These are phyloP conservation scores for Lactifluus hygrophoroides DNA, from an alignment of 768 basidiomycete species.

Conservation along the genomic window DNA sequence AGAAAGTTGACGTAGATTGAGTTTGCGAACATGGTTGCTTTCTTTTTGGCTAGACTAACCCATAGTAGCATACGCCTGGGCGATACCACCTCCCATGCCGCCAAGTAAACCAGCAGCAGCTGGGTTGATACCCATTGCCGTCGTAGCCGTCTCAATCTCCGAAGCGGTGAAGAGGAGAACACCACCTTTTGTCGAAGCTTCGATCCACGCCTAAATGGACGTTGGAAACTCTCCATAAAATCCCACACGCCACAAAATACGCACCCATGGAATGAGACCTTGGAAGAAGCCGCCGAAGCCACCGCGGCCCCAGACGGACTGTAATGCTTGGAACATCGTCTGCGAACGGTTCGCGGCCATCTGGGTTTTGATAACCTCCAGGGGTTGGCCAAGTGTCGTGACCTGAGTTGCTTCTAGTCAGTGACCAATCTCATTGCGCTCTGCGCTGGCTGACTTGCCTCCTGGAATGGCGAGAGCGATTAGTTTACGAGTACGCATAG, in stretches of 20 bases:
- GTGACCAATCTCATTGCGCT: background rate
- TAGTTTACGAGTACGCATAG: constrained; percentile 11
- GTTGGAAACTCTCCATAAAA: background rate
- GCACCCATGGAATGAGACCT: constrained; percentile 96
- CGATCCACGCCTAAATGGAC: constrained; percentile 84
- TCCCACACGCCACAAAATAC: constrained; percentile 21
- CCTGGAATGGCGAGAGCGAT: constrained; percentile 36
- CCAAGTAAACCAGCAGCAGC: constrained; percentile 84
- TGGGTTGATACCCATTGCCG: constrained; percentile 63
- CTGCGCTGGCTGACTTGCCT: constrained; percentile 44
- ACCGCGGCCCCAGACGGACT: constrained; percentile 86
- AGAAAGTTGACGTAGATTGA: background rate
- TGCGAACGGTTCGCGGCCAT: constrained; percentile 97
- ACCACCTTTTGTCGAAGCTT: constrained; percentile 96
- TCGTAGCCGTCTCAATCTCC: constrained; percentile 73
- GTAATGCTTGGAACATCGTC: constrained; percentile 78
- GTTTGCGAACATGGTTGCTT: background rate
- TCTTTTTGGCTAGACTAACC: constrained; percentile 46
- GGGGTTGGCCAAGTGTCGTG: constrained; percentile 94
- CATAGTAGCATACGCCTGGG: constrained; percentile 99
- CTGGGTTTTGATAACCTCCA: constrained; percentile 98
- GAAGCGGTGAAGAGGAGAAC: constrained; percentile 95
- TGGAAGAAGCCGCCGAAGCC: constrained; percentile 90
- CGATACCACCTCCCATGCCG: constrained; percentile 96
- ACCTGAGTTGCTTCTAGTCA: constrained; percentile 43